Base-by-base conservation (phyloP, 164 flowering plant genomes). In the Tetrastigma voinierianum region DNA sequence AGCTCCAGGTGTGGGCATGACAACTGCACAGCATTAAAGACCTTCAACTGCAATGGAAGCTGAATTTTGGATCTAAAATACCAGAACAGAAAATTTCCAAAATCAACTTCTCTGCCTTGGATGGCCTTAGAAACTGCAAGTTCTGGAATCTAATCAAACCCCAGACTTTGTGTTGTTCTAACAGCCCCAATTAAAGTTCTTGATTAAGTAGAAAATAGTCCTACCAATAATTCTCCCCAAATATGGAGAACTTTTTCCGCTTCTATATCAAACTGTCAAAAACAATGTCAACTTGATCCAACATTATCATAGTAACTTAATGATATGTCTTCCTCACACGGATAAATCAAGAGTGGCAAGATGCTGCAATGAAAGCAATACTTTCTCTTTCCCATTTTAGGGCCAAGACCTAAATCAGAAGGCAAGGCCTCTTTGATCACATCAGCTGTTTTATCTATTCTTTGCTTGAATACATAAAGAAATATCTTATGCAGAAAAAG, bases 121-220 rank as follows among this genome's bases (percentile, higher is more conserved):
- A 74, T n/a, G n/a, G n/a, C 70, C 45, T 68, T 56, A 4, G 85
- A 78, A 55, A 77, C 81, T 23, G 67, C 64, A 69, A 82, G 76
- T 72, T 83, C 85, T 32, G 84, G n/a, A n/a, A 77, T 67, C 73
- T 71, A 51, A 84, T 58, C 64, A 86, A 66, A 53, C 59, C 72
- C 90, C 90, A 86, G 19, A 84, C 52, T 58, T 78, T 84, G 65
- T 79, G 80, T 61, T 86, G 88, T 80, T 72, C 8, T 59, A 46
- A 67, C 43, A 9, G 68, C 76, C 90, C 86, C 82, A 10, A 25
- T 14, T 45, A 78, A n/a, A 81, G 46, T 59, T 66, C 68, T 69
- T 70, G 4, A 81, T 69, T 59, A n/a, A n/a, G 40, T 61, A n/a
- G 25, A 43, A 60, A 57, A 82, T 68, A 24, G 24, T 40, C 18